Base-by-base conservation (phyloP, 345 rosid genomes). In the Pistacia vera region DNA sequence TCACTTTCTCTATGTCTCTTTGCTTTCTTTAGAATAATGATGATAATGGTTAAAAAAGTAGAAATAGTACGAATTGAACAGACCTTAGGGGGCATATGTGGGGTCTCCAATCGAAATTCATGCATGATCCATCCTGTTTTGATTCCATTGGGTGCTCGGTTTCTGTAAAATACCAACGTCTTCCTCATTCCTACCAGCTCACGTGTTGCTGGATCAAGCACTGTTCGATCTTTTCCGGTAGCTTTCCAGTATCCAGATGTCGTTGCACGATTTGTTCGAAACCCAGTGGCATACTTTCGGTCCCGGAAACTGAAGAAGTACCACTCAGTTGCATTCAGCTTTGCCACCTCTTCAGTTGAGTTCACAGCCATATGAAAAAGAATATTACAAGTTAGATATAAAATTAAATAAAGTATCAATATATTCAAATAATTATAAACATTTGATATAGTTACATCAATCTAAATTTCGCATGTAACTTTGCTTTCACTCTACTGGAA, bases 51-150 rank as follows among this genome's bases (percentile, higher is more conserved):
- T 67, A 30, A 75, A 54, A 65, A 12, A 36, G 38, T 16, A 51
- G 35, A 25, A 30, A 2, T 30, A 30, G 33, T 30, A 30, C 3
- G 33, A 30, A 30, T 4, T 49, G 22, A 78, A 36, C 75, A 66
- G 66, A 96, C 99, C 97, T 93, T 91, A 25, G 99, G 99, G 64
- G 97, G 94, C 94, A 92, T 87, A 28, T 89, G 97, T 73, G 95
- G 97, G 79, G 94, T 84, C 81, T 93, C 97, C 54, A 92, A 86
- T 70, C 99, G 98, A 78, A 93, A 96, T 80, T 96, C 99, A 71
- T 96, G 99, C 99, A 96, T 96, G 73, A 96, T 96, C 99, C 99
- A 96, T 59, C 95, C 93, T 1, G 97, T 90, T 82, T 96, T 96
- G 85, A 91, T 90, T 52, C 99, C 99, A 70, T 92, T 88, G 0